Evolutionary conservation across 805 yeast species (phyloP).

Genomic region (Yamadazyma insecticola): DNA sequence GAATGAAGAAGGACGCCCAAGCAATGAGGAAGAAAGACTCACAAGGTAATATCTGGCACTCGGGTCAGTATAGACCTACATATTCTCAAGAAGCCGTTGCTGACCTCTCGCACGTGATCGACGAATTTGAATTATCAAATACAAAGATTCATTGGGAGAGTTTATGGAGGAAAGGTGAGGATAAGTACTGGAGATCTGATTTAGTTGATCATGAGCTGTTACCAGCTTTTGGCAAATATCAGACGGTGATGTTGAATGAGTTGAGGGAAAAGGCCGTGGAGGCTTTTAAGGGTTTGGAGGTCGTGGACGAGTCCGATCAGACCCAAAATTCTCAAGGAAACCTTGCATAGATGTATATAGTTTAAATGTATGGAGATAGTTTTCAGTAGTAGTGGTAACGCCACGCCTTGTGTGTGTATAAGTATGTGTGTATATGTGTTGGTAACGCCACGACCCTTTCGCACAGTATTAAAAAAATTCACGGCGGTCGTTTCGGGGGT

Average conservation of each 20-base stretch:
- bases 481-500: too few species aligned
- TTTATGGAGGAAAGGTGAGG: conserved; percentile 82
- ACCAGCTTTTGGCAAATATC: conserved; percentile 57
- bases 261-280: conserved; percentile 40
- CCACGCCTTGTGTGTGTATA: too few species aligned
- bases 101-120: conserved; percentile 69
- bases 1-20: conserved; percentile 56
- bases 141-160: conserved; percentile 76
- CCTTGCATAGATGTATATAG: too few species aligned
- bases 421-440: too few species aligned
- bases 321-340: too few species aligned
- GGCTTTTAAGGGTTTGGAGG: conserved; percentile 32
- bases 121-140: conserved; percentile 47
- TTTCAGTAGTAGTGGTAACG: too few species aligned
- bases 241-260: conserved; percentile 60
- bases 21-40: conserved; percentile 65
- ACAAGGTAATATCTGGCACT: conserved; percentile 80
- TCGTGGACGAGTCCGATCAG: neutral
- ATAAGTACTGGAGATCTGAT: conserved; percentile 60
- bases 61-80: conserved; percentile 86
- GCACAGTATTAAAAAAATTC: too few species aligned
- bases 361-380: too few species aligned
- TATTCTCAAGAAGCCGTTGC: conserved; percentile 89
- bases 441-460: too few species aligned
- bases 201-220: conserved; percentile 59